Percentiles rank a stretch among this genome's conserved stretches.
These are phyloP conservation scores for Vitis cinerea DNA, from an alignment of 164 flowering plant species.

Conservation along the genomic window DNA sequence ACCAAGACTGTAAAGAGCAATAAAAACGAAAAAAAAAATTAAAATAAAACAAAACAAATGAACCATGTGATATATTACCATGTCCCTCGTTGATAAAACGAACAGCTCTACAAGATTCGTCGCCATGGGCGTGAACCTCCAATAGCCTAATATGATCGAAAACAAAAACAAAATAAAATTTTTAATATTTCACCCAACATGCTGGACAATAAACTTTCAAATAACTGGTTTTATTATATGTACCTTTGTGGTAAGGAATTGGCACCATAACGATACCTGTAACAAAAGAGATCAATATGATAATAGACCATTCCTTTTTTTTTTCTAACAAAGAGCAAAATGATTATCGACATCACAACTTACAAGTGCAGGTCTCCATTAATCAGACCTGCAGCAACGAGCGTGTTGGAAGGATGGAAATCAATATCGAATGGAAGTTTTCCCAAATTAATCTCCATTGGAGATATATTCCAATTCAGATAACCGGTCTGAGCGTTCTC, in stretches of 20 bases:
- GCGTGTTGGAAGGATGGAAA: constrained; percentile 70
- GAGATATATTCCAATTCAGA: too few relatives aligned
- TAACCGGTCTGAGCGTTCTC: too few relatives aligned
- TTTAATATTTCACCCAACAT: neutral
- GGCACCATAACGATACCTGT: constrained; percentile 60
- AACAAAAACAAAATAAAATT: neutral
- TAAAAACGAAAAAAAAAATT: neutral
- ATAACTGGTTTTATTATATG: neutral
- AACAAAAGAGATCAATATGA: neutral
- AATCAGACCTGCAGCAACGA: constrained; percentile 74
- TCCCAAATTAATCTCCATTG: constrained; percentile 68
- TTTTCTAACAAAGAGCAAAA: neutral
- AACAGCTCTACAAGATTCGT: constrained; percentile 76
- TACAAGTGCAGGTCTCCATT: constrained; percentile 71
- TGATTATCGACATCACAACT: constrained; percentile 9
- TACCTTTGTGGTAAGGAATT: constrained; percentile 64
- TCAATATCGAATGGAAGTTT: constrained; percentile 74
- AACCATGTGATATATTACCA: constrained; percentile 34
- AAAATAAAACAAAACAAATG: neutral
- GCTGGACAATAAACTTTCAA: neutral
- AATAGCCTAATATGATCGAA: constrained; percentile 39
- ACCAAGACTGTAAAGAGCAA: neutral
- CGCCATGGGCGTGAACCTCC: constrained; percentile 60
- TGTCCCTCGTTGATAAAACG: constrained; percentile 74
- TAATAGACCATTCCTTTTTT: neutral